Evolutionary conservation across 192 early-diverging fungal species (phyloP), one percentile per base, ranked within the genome.

Genomic region (Dispira parvispora): DNA sequence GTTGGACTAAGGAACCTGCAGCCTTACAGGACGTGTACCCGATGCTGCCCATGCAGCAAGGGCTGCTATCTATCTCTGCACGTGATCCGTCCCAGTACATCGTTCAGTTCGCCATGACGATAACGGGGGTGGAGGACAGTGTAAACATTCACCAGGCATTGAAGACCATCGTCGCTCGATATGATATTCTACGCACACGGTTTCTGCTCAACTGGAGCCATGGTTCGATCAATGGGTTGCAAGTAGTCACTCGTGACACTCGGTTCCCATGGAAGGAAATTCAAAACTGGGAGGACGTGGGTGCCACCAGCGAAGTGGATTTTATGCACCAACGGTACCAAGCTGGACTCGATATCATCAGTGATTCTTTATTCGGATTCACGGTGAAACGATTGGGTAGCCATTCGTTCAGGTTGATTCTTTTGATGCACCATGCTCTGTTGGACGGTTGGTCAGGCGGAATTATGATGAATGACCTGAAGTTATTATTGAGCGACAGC

Each of bases 351-450:
- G 32, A 38, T 50, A 8, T 23, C 1, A 8, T 50, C 21, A 23
- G 9, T 23, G 47, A 23, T 50, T 1, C 47, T 50, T 20, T 50
- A 8, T 23, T 50, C 18, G 18, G 47, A 16, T 50, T 16, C 47
- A 23, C 21, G 2, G 47, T 50, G 47, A 23, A 20, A 23, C 47
- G 18, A 4, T 20, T 50, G 9, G 47, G 4, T 20, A 23, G 2
- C 21, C 2, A 50, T 23, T 23, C 16, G 1, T 14, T 26, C 14
- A 10, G 57, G 1, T 18, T 13, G 1, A 14, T 43, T 1, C 32
- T 60, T 11, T 43, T 43, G 14, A 43, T 14, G 11, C 57, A 60
- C 57, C 57, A 60, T 14, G 57, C 57, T 43, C 13, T 60, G 8
- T 18, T 43, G 32, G 57, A 60, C 16, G 57, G 57, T 1, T 60